Conservation (phyloP, 1,139 yeast genomes). For the Spencermartinsiella ligniputridi region DNA sequence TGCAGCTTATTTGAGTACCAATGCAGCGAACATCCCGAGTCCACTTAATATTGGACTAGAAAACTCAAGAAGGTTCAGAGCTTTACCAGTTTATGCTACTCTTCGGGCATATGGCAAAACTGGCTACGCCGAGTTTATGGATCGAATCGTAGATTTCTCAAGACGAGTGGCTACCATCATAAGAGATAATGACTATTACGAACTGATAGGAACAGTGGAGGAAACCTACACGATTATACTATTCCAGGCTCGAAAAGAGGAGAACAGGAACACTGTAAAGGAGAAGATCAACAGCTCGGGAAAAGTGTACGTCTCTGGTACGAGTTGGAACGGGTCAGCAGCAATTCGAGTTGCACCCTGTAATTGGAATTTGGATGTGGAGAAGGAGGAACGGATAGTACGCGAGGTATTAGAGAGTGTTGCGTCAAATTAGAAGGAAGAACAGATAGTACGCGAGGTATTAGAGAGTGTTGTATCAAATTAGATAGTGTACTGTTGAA, state of each 20-base stretch:
- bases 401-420: constrained; percentile 11
- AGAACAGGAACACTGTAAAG: constrained; percentile 13
- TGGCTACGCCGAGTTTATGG: constrained; percentile 22
- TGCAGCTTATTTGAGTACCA: constrained; percentile 23
- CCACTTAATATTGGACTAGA: constrained; percentile 27
- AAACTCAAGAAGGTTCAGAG: constrained; percentile 27
- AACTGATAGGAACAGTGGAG: constrained; percentile 16
- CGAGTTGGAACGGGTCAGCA: constrained; percentile 20
- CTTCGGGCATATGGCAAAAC: constrained; percentile 24
- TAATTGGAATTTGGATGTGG: constrained; percentile 22
- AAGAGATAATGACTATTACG: constrained; percentile 13
- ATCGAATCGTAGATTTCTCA: constrained; percentile 19
- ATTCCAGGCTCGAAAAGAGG: constrained; percentile 19
- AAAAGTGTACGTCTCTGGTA: constrained; percentile 22
- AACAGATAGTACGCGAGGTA: constrained; percentile 14
- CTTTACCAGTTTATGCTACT: constrained; percentile 25
- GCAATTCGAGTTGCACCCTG: constrained; percentile 28
- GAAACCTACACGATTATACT: constrained; percentile 22
- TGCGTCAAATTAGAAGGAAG: constrained; percentile 15
- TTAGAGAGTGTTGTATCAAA: constrained; percentile 7
- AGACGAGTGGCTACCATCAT: constrained; percentile 21
- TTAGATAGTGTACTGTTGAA: no score
- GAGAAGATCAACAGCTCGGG: constrained; percentile 17
- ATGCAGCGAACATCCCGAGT: constrained; percentile 8
- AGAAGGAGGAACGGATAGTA: constrained; percentile 15